These are phyloP conservation scores for Piedraia hortae DNA, from an alignment of 2,329 filamentous ascomycete species.

Conservation along the genomic window DNA sequence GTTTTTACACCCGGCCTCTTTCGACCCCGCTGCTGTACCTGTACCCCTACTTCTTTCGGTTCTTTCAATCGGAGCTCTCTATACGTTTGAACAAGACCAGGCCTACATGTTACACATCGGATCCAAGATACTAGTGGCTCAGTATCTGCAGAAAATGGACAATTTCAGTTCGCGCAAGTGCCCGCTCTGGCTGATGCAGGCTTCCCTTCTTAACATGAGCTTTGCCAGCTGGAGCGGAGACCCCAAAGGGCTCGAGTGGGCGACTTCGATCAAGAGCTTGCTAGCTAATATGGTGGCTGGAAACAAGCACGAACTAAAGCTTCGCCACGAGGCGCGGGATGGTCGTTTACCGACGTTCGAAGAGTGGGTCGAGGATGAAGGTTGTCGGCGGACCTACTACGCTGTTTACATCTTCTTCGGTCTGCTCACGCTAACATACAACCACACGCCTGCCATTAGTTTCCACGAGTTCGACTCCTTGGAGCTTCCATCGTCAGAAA, in stretches of 20 bases:
- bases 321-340: conserved; percentile 68
- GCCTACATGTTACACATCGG: conserved; percentile 94
- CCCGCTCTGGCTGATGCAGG: conserved; percentile 94
- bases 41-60: conserved; percentile 68
- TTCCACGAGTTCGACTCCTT: conserved; percentile 95
- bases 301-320: conserved; percentile 85
- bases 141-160: conserved; percentile 93
- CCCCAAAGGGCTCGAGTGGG: conserved; percentile 91
- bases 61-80: conserved; percentile 80
- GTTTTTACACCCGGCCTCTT: conserved; percentile 80
- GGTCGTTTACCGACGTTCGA: conserved; percentile 46
- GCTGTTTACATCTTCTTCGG: conserved; percentile 99
- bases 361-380: conserved; percentile 93
- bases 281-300: conserved; percentile 97
- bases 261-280: conserved; percentile 93
- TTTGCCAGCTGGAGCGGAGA: conserved; percentile 98
- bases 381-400: conserved; percentile 87
- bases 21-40: conserved; percentile 52
- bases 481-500: conserved; percentile 77
- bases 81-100: conserved; percentile 90
- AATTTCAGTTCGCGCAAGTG: conserved; percentile 97
- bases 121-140: conserved; percentile 87
- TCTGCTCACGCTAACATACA: conserved; percentile 79
- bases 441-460: conserved; percentile 90
- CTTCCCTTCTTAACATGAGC: conserved; percentile 89